Percentiles rank a stretch among this genome's conserved stretches.
Conservation (phyloP, 352 stramenopile species). For the Aphanomyces astaci region DNA sequence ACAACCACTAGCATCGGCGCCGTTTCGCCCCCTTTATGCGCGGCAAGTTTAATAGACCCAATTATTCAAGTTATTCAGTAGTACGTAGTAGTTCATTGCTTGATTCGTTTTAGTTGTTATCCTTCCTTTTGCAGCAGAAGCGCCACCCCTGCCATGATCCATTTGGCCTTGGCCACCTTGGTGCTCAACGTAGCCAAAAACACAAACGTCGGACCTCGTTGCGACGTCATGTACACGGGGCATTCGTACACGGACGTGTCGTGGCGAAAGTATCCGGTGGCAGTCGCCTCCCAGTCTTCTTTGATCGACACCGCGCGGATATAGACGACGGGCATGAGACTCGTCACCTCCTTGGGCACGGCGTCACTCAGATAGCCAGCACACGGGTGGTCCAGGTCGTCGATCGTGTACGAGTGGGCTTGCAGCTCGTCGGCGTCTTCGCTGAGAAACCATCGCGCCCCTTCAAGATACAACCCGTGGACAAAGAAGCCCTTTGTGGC, state of each 20-base stretch:
- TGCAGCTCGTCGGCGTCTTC: constrained; percentile 78
- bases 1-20: background rate
- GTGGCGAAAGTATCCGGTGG: constrained; percentile 91
- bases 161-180: constrained; percentile 74
- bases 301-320: constrained; percentile 90
- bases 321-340: constrained; percentile 85
- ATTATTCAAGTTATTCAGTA: too few relatives aligned
- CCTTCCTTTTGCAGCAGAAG: constrained; percentile 91
- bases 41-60: background rate
- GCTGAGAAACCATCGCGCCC: constrained; percentile 81
- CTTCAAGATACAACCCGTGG: constrained; percentile 93
- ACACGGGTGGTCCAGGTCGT: constrained; percentile 69
- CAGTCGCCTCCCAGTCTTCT: constrained; percentile 88
- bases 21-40: too few relatives aligned
- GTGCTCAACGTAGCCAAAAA: constrained; percentile 94
- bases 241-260: constrained; percentile 87
- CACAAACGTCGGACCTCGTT: constrained; percentile 92
- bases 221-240: constrained; percentile 94
- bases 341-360: constrained; percentile 86
- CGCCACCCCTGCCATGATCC: constrained; percentile 88
- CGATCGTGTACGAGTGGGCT: constrained; percentile 71
- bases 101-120: constrained; percentile 27
- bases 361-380: constrained; percentile 83
- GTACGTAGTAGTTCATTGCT: too few relatives aligned
- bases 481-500: constrained; percentile 87